Evolutionary conservation across 1,284 basidiomycete genomes (phyloP).

Genomic region (Ceraceosorus guamensis): DNA sequence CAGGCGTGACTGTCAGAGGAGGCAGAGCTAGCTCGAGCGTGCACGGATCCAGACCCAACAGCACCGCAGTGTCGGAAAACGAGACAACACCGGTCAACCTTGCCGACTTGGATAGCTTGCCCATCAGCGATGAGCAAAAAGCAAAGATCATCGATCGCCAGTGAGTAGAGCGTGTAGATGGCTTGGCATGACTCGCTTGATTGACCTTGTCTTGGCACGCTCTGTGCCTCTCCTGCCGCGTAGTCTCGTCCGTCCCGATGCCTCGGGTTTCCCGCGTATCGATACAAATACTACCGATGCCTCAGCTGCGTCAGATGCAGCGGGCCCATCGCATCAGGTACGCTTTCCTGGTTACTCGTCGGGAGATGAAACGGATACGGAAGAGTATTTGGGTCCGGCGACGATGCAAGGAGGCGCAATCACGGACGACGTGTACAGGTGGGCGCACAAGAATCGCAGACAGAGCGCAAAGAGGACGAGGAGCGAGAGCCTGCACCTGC

Average conservation of each 20-base stretch:
- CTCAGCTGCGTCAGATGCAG: neutral
- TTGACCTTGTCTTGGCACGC: neutral
- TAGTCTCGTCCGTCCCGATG: slow-evolving; percentile 3
- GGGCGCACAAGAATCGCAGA: slow-evolving; percentile 44
- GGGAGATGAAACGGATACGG: slow-evolving; percentile 11
- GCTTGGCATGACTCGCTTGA: neutral
- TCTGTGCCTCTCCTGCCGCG: neutral
- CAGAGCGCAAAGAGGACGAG: slow-evolving; percentile 23
- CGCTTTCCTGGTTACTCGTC: neutral
- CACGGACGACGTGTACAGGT: slow-evolving; percentile 45
- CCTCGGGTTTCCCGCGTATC: slow-evolving; percentile 17
- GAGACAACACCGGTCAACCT: slow-evolving; percentile 28
- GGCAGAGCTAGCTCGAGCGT: neutral
- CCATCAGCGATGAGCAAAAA: slow-evolving; percentile 37
- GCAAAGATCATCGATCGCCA: slow-evolving; percentile 37
- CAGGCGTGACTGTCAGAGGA: neutral
- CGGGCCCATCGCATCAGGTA: neutral
- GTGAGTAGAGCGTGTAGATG: slow-evolving; percentile 2
- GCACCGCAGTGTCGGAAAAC: slow-evolving; percentile 15
- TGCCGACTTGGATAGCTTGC: slow-evolving; percentile 31
- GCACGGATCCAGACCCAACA: slow-evolving; percentile 11
- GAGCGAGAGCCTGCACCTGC: slow-evolving; percentile 40
- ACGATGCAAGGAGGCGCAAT: slow-evolving; percentile 45
- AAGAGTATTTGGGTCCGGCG: slow-evolving; percentile 40
- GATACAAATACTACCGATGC: slow-evolving; percentile 5